Percentiles rank a stretch among this genome's conserved stretches.
Conservation (phyloP, 1,284 basidiomycete species). For the Ustilago crameri region DNA sequence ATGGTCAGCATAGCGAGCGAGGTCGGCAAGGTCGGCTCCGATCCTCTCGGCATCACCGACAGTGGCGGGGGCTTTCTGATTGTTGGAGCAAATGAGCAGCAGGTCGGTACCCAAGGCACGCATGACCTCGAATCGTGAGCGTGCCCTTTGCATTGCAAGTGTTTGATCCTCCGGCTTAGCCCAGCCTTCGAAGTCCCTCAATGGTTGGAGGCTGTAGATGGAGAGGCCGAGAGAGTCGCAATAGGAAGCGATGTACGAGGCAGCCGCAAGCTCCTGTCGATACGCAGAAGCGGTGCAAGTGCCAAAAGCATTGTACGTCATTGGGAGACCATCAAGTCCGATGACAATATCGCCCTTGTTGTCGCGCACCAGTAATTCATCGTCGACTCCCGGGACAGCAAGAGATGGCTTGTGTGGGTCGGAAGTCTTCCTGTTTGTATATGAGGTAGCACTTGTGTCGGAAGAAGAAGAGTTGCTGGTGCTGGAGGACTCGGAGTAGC, state of each 20-base stretch:
- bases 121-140: constrained; percentile 57
- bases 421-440: constrained; percentile 23
- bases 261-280: constrained; percentile 55
- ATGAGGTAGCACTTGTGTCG: constrained; percentile 18
- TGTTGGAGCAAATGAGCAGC: constrained; percentile 59
- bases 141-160: constrained; percentile 32
- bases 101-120: constrained; percentile 56
- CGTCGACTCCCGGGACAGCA: too few species aligned
- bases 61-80: constrained; percentile 52
- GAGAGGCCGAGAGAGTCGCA: constrained; percentile 52
- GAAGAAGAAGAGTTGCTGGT: constrained; percentile 13
- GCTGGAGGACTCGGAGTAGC: constrained; percentile 14
- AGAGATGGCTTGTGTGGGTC: too few species aligned
- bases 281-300: constrained; percentile 38
- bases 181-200: constrained; percentile 69
- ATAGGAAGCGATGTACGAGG: constrained; percentile 54
- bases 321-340: constrained; percentile 57
- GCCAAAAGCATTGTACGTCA: constrained; percentile 54
- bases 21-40: constrained; percentile 58
- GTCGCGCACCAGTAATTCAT: constrained; percentile 70
- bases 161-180: constrained; percentile 22
- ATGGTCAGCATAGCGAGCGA: constrained; percentile 38
- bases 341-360: constrained; percentile 73
- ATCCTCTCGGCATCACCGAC: constrained; percentile 53
- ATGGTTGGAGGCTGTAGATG: constrained; percentile 68